Percentiles rank a stretch among this genome's conserved stretches.
phyloP scores from a whole-genome alignment of 2,329 filamentous ascomycete species.

The Hymenotorrendiella dingleyae region DNA sequence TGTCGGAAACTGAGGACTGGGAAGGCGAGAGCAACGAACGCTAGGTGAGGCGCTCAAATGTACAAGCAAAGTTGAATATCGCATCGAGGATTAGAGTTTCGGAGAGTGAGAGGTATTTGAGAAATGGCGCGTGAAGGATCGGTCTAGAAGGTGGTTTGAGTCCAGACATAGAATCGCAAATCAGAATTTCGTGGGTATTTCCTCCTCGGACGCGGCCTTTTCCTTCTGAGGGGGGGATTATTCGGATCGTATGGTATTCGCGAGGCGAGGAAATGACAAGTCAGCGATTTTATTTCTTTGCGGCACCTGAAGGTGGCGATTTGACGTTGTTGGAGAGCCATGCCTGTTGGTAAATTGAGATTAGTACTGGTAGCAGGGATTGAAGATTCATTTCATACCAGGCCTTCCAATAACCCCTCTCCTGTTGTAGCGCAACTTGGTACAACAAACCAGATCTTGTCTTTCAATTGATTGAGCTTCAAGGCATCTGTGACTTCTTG shows the following conservation, averaged over 20 bases:
- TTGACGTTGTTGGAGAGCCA: slow-evolving; percentile 86
- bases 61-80: background rate
- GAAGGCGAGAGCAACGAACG: slow-evolving; percentile 6
- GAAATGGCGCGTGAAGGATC: slow-evolving; percentile 1
- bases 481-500: slow-evolving; percentile 99
- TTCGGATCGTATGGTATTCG: background rate
- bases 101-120: background rate
- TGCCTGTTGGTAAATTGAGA: slow-evolving; percentile 35
- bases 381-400: slow-evolving; percentile 64
- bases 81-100: slow-evolving; percentile 3
- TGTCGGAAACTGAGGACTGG: background rate
- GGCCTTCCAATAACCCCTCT: slow-evolving; percentile 99
- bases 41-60: slow-evolving; percentile 7
- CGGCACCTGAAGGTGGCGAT: slow-evolving; percentile 38
- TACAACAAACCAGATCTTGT: slow-evolving; percentile 99
- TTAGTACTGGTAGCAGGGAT: background rate
- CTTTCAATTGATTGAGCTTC: slow-evolving; percentile 96
- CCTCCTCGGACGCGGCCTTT: background rate
- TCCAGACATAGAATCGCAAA: background rate
- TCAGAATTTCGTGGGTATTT: too few species aligned
- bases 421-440: slow-evolving; percentile 97
- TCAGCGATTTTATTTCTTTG: slow-evolving; percentile 21
- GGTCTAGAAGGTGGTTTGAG: background rate
- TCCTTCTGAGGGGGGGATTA: too few species aligned
- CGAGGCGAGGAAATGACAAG: background rate